Percentiles rank a stretch among this genome's conserved stretches.
Evolutionary conservation across 176 grass and related monocot species (phyloP).

Genomic region (Puya raimondii): DNA sequence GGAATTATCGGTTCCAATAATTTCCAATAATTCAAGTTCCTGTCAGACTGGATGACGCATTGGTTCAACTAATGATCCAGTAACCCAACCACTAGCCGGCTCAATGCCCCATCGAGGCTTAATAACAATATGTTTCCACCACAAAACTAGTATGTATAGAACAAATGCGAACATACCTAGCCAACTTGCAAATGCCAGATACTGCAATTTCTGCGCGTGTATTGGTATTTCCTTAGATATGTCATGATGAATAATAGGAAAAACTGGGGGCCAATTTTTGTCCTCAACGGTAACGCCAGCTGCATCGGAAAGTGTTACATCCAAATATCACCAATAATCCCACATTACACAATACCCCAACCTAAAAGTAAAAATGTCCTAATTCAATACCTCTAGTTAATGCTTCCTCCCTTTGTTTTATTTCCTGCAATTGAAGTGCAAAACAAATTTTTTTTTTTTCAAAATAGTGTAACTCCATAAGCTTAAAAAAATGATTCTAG

Average conservation of each 20-base stretch:
- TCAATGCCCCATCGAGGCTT: too few relatives aligned
- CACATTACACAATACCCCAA: neutral
- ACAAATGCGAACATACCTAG: constrained; percentile 36
- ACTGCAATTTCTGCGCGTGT: constrained; percentile 72
- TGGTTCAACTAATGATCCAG: too few relatives aligned
- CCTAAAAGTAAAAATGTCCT: neutral
- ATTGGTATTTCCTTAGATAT: constrained; percentile 78
- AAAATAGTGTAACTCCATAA: neutral
- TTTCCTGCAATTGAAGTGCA: constrained; percentile 41
- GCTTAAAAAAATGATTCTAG: constrained; percentile 10
- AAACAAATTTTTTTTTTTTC: constrained; percentile 3
- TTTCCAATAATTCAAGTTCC: too few relatives aligned
- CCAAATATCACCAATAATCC: neutral
- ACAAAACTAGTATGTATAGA: neutral
- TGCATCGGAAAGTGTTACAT: constrained; percentile 16
- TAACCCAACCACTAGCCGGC: too few relatives aligned
- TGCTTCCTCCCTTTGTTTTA: constrained; percentile 72
- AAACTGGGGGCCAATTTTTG: constrained; percentile 81
- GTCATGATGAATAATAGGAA: constrained; percentile 87
- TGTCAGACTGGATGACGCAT: too few relatives aligned
- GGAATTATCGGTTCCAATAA: too few relatives aligned
- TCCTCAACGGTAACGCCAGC: constrained; percentile 58
- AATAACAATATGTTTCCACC: neutral
- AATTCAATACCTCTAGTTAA: constrained; percentile 53
- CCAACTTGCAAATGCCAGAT: constrained; percentile 86